Evolutionary conservation across 2,329 filamentous ascomycete genomes (phyloP).

Genomic region (Xylariales sp.): DNA sequence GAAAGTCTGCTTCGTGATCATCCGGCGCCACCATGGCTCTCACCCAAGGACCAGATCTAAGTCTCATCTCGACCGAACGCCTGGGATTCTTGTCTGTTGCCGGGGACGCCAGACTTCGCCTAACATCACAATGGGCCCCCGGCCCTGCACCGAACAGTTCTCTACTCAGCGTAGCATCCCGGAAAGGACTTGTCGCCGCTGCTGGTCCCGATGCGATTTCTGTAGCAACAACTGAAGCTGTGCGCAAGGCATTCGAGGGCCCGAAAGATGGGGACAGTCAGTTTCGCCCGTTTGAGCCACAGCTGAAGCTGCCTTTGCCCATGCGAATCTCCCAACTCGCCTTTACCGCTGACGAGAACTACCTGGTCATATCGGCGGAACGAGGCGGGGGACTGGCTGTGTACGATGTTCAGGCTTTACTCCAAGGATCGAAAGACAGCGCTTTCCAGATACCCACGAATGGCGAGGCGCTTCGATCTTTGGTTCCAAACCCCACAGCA

Average conservation of each 20-base stretch:
- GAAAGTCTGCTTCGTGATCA: no score
- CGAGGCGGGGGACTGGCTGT: slow-evolving; percentile 75
- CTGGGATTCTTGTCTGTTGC: slow-evolving; percentile 78
- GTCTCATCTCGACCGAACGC: slow-evolving; percentile 78
- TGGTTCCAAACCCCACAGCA: slow-evolving; percentile 75
- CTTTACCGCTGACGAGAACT: slow-evolving; percentile 86
- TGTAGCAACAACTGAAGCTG: slow-evolving; percentile 69
- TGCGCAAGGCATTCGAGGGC: slow-evolving; percentile 69
- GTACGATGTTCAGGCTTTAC: slow-evolving; percentile 68
- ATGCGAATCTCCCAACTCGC: slow-evolving; percentile 79
- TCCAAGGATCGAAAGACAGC: slow-evolving; percentile 61
- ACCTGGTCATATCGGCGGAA: slow-evolving; percentile 78
- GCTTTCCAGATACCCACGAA: slow-evolving; percentile 75
- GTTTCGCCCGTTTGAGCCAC: slow-evolving; percentile 65
- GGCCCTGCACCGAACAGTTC: slow-evolving; percentile 74
- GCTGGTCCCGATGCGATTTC: slow-evolving; percentile 77
- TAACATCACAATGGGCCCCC: slow-evolving; percentile 74
- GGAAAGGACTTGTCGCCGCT: slow-evolving; percentile 77
- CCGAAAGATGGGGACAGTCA: slow-evolving; percentile 58
- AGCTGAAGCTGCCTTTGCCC: slow-evolving; percentile 67
- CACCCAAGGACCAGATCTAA: slow-evolving; percentile 61
- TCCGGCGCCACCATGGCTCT: slow-evolving; percentile 13
- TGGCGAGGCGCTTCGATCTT: slow-evolving; percentile 63
- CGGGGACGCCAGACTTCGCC: slow-evolving; percentile 75
- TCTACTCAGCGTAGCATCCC: slow-evolving; percentile 77